These are phyloP conservation scores for Edaphochlamys debaryana DNA, from an alignment of 139 green algal genomes.

Conservation along the genomic window DNA sequence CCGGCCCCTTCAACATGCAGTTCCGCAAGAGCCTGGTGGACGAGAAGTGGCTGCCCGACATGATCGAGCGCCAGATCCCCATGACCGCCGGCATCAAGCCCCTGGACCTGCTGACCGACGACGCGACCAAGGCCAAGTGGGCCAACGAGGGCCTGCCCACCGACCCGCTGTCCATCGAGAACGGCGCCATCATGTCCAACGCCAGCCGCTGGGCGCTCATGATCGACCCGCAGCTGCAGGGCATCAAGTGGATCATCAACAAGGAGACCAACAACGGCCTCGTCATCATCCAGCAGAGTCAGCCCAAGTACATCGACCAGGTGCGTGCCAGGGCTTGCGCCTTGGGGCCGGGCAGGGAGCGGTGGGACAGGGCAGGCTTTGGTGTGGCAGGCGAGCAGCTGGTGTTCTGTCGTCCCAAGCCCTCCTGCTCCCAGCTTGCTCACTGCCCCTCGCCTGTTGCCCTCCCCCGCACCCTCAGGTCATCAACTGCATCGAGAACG, in stretches of 20 bases:
- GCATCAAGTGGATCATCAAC: constrained; percentile 89
- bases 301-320: constrained; percentile 88
- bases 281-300: constrained; percentile 87
- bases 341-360: background rate
- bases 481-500: constrained; percentile 85
- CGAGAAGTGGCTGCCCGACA: constrained; percentile 83
- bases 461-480: too few relatives aligned
- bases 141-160: constrained; percentile 87
- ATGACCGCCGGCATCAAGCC: constrained; percentile 66
- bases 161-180: constrained; percentile 87
- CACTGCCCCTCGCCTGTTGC: too few relatives aligned
- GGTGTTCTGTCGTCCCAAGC: too few relatives aligned
- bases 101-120: constrained; percentile 70
- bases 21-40: constrained; percentile 77
- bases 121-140: constrained; percentile 80
- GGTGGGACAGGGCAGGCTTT: background rate
- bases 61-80: constrained; percentile 77
- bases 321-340: too few relatives aligned
- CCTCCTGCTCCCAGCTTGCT: too few relatives aligned
- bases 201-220: constrained; percentile 84
- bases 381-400: background rate
- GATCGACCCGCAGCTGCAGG: constrained; percentile 94
- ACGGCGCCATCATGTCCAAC: constrained; percentile 89
- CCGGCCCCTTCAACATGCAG: constrained; percentile 86
- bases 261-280: constrained; percentile 80